phyloP scores from a whole-genome alignment of 2,329 filamentous ascomycete genomes.

The Niveomyces coronatus region DNA sequence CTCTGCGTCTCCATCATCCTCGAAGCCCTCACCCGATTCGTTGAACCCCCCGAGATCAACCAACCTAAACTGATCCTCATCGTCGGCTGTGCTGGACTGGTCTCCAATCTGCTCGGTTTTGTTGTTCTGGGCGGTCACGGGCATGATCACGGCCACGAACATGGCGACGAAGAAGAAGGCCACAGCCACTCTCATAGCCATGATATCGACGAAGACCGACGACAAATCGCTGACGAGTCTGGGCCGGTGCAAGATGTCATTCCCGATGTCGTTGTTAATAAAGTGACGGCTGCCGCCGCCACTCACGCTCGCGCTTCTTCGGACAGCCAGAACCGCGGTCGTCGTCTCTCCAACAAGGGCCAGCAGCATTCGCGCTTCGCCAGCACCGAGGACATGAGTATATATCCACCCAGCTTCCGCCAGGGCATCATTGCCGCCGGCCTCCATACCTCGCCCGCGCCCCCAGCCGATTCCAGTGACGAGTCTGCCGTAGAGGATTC shows the following conservation, averaged over 20 bases:
- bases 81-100: constrained; percentile 76
- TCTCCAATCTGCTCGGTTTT: constrained; percentile 82
- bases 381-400: constrained; percentile 63
- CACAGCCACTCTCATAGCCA: constrained; percentile 22
- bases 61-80: constrained; percentile 82
- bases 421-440: constrained; percentile 88
- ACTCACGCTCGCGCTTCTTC: constrained; percentile 19
- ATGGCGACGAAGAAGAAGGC: constrained; percentile 19
- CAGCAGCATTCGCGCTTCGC: constrained; percentile 48
- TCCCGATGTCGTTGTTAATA: constrained; percentile 50
- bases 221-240: constrained; percentile 42
- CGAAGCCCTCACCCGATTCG: constrained; percentile 83
- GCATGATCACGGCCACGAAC: constrained; percentile 31
- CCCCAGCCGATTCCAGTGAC: constrained; percentile 44
- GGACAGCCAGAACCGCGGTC: constrained; percentile 25
- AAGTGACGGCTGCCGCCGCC: constrained; percentile 27
- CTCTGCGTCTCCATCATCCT: constrained; percentile 94
- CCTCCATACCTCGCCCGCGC: constrained; percentile 34
- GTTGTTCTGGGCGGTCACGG: constrained; percentile 89
- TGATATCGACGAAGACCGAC: constrained; percentile 43
- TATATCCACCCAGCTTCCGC: constrained; percentile 82
- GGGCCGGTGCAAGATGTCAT: constrained; percentile 51
- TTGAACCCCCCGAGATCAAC: constrained; percentile 79
- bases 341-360: constrained; percentile 35
- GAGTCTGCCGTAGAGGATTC: constrained; percentile 33